Evolutionary conservation across 257 asterid species (phyloP).

Genomic region (Primulina tabacum): DNA sequence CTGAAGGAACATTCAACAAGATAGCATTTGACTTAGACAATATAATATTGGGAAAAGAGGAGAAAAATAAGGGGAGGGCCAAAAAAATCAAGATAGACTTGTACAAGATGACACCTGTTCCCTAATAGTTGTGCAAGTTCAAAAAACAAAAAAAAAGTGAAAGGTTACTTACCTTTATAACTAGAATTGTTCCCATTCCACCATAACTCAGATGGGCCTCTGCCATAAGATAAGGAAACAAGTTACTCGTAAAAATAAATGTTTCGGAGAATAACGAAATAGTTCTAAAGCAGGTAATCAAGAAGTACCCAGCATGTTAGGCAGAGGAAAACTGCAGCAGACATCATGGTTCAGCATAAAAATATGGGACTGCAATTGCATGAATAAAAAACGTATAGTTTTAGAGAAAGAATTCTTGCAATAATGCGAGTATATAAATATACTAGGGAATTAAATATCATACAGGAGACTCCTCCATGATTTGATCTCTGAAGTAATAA

Average conservation of each 20-base stretch:
- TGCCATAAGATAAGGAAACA: conserved; percentile 24
- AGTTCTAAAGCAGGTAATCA: conserved; percentile 3
- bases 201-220: conserved; percentile 70
- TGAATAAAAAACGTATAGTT: conserved; percentile 19
- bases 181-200: conserved; percentile 74
- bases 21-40: not conserved
- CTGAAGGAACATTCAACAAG: conserved; percentile 31
- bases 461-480: conserved; percentile 92
- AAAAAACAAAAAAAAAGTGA: conserved; percentile 10
- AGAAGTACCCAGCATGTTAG: conserved; percentile 61
- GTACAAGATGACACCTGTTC: conserved; percentile 6
- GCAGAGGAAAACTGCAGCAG: conserved; percentile 79
- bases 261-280: conserved; percentile 6
- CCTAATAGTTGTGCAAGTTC: conserved; percentile 11
- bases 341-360: conserved; percentile 75
- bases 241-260: not conserved
- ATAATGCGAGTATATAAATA: conserved; percentile 1
- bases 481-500: conserved; percentile 69
- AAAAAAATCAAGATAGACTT: not conserved
- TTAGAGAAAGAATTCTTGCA: not conserved
- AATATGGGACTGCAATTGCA: conserved; percentile 78
- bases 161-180: conserved; percentile 53
- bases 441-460: conserved; percentile 21
- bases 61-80: not conserved
- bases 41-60: conserved; percentile 10